phyloP scores from a whole-genome alignment of 2,329 filamentous ascomycete genomes.

The Scedosporium dehoogii region DNA sequence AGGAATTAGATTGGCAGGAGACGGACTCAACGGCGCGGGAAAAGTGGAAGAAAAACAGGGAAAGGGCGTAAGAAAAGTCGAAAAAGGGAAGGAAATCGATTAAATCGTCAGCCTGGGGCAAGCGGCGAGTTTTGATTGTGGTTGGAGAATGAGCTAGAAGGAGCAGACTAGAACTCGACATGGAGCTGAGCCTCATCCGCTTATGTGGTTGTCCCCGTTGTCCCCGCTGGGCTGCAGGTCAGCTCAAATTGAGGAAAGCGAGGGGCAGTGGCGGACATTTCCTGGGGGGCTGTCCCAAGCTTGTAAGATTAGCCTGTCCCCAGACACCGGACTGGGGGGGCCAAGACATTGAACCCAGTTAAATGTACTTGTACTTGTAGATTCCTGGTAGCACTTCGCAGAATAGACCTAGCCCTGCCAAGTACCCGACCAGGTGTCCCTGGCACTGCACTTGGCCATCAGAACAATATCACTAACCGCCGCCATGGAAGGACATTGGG shows the following conservation, averaged over 20 bases:
- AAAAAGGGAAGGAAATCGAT: background rate
- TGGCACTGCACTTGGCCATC: too few relatives aligned
- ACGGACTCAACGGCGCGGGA: background rate
- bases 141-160: background rate
- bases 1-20: background rate
- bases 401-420: too few relatives aligned
- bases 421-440: too few relatives aligned
- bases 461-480: too few relatives aligned
- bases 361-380: too few relatives aligned
- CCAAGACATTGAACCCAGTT: background rate
- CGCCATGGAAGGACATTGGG: too few relatives aligned
- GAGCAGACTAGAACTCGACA: background rate
- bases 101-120: background rate
- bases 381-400: too few relatives aligned
- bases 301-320: too few relatives aligned
- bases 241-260: background rate
- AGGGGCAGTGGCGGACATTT: background rate
- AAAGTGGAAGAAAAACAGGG: background rate
- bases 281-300: background rate
- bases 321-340: background rate
- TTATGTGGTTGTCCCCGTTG: background rate
- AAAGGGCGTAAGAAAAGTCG: background rate
- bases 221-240: background rate
- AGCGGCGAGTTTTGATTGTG: background rate
- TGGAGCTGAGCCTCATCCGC: conserved; percentile 2